A percentile compares a stretch with the other conserved stretches of the same genome.
Conservation (phyloP, 768 basidiomycete species). For the Chalciporus sphaerocephalus region DNA sequence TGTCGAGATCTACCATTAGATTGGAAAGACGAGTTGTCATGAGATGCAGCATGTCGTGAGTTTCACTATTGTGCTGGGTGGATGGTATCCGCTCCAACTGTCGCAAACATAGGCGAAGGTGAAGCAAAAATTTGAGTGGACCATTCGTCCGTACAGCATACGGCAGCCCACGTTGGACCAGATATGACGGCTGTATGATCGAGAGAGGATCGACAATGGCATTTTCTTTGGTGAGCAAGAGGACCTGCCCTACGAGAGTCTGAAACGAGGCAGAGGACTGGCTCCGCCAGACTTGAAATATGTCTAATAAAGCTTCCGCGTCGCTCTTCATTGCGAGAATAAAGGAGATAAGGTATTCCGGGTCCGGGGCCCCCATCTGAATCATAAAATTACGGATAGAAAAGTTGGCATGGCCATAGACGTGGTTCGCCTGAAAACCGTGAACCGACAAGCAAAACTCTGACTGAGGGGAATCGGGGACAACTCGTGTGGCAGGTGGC, state of each 20-base stretch:
- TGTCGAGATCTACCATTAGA: constrained; percentile 43
- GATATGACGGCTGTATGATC: constrained; percentile 77
- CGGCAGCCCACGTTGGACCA: constrained; percentile 72
- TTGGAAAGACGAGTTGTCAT: constrained; percentile 36
- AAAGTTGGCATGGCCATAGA: constrained; percentile 10
- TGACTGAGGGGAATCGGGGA: constrained; percentile 10
- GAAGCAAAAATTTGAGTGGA: constrained; percentile 73
- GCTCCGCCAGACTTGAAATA: constrained; percentile 29
- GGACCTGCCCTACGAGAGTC: constrained; percentile 43
- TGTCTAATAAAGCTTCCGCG: constrained; percentile 8
- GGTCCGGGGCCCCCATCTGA: constrained; percentile 30
- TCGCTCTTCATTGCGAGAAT: constrained; percentile 12
- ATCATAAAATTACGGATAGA: constrained; percentile 20
- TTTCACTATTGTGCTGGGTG: constrained; percentile 9
- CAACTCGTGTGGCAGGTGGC: background rate
- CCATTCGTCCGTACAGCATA: constrained; percentile 62
- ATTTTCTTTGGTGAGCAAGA: constrained; percentile 47
- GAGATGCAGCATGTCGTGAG: constrained; percentile 34
- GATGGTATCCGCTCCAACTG: constrained; percentile 37
- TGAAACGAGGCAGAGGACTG: constrained; percentile 32
- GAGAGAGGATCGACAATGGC: constrained; percentile 71
- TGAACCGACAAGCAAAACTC: constrained; percentile 19
- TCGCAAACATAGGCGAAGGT: constrained; percentile 55
- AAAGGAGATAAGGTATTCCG: constrained; percentile 23
- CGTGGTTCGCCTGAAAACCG: constrained; percentile 16